phyloP scores from a whole-genome alignment of 257 asterid species.

The Linaria vulgaris region DNA sequence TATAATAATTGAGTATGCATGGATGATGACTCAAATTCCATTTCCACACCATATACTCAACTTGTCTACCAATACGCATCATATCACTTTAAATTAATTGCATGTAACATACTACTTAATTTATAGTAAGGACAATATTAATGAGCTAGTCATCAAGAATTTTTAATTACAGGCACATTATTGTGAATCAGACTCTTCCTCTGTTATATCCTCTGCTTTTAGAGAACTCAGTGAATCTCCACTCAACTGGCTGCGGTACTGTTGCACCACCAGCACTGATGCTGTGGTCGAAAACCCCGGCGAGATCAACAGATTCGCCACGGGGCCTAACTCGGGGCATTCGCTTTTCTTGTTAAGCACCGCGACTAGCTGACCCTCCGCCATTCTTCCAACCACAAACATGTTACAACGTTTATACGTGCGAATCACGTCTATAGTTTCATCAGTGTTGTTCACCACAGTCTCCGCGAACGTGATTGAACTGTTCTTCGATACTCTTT shows the following conservation, averaged over 20 bases:
- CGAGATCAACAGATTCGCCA: constrained; percentile 39
- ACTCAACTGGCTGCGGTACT: constrained; percentile 18
- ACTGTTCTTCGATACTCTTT: constrained; percentile 3
- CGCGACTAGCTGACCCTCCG: constrained; percentile 36
- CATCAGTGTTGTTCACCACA: constrained; percentile 21
- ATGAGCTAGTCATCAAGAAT: too few species aligned
- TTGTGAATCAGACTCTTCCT: constrained; percentile 18
- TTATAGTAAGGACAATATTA: too few species aligned
- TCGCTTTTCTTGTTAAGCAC: constrained; percentile 28
- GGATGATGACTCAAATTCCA: too few species aligned
- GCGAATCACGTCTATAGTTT: constrained; percentile 24
- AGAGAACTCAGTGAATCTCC: constrained; percentile 24
- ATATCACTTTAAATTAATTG: too few species aligned
- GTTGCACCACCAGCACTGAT: constrained; percentile 46
- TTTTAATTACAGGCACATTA: not conserved
- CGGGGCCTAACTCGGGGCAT: constrained; percentile 47
- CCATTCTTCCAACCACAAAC: constrained; percentile 46
- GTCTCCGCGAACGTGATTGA: constrained; percentile 32
- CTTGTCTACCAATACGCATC: too few species aligned
- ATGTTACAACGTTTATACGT: constrained; percentile 35
- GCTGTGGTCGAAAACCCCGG: constrained; percentile 37
- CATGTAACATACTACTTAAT: too few species aligned
- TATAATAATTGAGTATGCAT: too few species aligned
- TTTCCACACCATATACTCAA: too few species aligned
- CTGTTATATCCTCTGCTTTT: constrained; percentile 9